A percentile compares a stretch with the other conserved stretches of the same genome.
phyloP scores from a whole-genome alignment of 1,139 yeast genomes.

The Protomyces lactucae-debilis region DNA sequence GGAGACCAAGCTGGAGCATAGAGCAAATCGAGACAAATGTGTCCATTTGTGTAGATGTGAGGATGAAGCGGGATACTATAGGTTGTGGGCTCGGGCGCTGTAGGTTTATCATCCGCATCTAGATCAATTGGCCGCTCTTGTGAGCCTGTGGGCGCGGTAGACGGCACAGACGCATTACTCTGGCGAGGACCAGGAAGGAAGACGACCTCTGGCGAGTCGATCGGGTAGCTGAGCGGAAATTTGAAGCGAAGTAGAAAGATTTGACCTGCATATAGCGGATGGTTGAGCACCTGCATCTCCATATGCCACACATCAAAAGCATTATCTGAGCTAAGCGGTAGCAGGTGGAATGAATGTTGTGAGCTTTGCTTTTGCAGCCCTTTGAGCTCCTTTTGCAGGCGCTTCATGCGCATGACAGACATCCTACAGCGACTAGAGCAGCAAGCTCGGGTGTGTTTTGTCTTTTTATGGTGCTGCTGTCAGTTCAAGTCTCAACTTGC shows the following conservation, averaged over 20 bases:
- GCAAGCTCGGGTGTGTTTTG: too few relatives aligned
- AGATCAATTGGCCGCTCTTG: not conserved
- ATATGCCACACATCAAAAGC: slow-evolving; percentile 12
- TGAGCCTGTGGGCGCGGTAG: not conserved
- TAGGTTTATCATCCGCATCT: not conserved
- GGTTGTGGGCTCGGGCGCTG: not conserved
- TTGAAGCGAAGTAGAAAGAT: slow-evolving; percentile 1
- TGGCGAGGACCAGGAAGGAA: not conserved
- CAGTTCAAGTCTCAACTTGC: too few relatives aligned
- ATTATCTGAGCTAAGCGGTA: not conserved
- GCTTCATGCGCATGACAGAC: slow-evolving; percentile 16
- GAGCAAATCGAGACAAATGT: slow-evolving; percentile 25
- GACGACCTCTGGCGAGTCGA: slow-evolving; percentile 7
- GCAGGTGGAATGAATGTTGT: not conserved
- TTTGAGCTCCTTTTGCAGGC: slow-evolving; percentile 15
- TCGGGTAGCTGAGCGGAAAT: slow-evolving; percentile 4
- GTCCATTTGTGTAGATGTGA: slow-evolving; percentile 17
- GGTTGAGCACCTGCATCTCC: not conserved
- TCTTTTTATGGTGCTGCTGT: too few relatives aligned
- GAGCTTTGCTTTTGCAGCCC: not conserved
- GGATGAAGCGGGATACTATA: slow-evolving; percentile 6
- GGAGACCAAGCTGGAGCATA: slow-evolving; percentile 19
- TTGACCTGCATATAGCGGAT: slow-evolving; percentile 8
- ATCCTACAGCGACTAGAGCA: not conserved
- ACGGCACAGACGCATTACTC: not conserved